phyloP scores from a whole-genome alignment of 176 grass and related monocot species.

The Avena eriantha region DNA sequence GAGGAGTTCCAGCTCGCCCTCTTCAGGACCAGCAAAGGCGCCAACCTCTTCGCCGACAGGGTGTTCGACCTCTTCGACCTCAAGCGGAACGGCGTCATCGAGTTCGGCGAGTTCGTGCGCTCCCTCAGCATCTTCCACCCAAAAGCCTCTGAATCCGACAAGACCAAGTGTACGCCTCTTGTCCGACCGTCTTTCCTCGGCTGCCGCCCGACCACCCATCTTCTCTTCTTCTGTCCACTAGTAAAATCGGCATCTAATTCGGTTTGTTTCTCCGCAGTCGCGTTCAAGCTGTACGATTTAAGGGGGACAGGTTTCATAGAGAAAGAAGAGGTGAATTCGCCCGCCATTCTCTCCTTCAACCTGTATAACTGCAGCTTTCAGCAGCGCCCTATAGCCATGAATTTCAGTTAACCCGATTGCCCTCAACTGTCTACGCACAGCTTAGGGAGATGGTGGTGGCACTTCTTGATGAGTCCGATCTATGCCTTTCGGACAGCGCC shows the following conservation, averaged over 20 bases:
- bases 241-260: no score
- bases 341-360: not conserved
- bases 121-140: conserved; percentile 87
- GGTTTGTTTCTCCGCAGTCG: no score
- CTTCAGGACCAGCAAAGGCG: conserved; percentile 66
- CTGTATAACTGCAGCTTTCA: no score
- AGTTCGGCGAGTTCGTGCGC: conserved; percentile 79
- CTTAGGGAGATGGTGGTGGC: conserved; percentile 84
- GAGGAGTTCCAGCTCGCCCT: conserved; percentile 81
- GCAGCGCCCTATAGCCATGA: no score
- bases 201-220: no score
- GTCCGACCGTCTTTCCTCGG: no score
- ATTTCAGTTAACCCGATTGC: no score
- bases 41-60: conserved; percentile 78
- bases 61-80: conserved; percentile 83
- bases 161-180: conserved; percentile 67
- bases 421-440: no score
- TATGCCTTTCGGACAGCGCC: conserved; percentile 53
- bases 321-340: conserved; percentile 80
- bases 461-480: conserved; percentile 71
- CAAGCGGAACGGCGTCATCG: conserved; percentile 72
- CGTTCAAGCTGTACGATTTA: conserved; percentile 85
- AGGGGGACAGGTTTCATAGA: conserved; percentile 83
- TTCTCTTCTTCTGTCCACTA: no score
- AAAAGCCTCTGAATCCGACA: conserved; percentile 42